Evolutionary conservation across 2,329 filamentous ascomycete species (phyloP).

Genomic region (Plenodomus tracheiphilus): DNA sequence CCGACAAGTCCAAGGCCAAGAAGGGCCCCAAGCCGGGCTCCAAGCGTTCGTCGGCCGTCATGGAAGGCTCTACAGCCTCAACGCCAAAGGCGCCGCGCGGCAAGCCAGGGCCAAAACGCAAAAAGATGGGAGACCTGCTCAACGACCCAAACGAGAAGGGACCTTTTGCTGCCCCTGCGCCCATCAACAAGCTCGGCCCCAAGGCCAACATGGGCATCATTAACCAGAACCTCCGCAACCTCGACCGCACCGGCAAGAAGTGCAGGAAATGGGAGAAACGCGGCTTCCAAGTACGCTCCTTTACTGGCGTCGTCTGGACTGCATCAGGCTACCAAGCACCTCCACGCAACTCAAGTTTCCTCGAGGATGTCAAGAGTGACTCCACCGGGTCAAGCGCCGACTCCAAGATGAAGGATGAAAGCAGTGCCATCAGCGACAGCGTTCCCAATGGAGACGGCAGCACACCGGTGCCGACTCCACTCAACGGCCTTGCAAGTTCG

Average conservation of each 20-base stretch:
- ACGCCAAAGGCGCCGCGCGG: slow-evolving; percentile 68
- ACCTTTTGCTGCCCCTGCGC: slow-evolving; percentile 48
- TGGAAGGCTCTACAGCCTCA: slow-evolving; percentile 53
- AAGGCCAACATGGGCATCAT: slow-evolving; percentile 97
- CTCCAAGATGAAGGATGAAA: slow-evolving; percentile 60
- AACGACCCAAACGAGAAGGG: slow-evolving; percentile 46
- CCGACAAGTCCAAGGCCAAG: slow-evolving; percentile 66
- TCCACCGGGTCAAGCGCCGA: slow-evolving; percentile 58
- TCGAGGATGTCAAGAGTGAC: slow-evolving; percentile 64
- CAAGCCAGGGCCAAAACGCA: slow-evolving; percentile 94
- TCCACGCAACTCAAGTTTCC: slow-evolving; percentile 57
- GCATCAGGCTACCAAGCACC: slow-evolving; percentile 82
- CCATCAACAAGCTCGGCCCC: slow-evolving; percentile 82
- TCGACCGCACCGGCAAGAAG: slow-evolving; percentile 88
- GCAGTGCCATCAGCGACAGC: slow-evolving; percentile 64
- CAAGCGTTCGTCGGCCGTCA: slow-evolving; percentile 59
- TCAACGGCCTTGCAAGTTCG: slow-evolving; percentile 53
- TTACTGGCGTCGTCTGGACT: slow-evolving; percentile 84
- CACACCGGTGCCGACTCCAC: slow-evolving; percentile 49
- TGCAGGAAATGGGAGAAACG: slow-evolving; percentile 91
- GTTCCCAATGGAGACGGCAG: slow-evolving; percentile 58
- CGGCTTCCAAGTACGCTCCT: slow-evolving; percentile 83
- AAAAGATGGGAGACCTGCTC: slow-evolving; percentile 70
- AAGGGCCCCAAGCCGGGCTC: slow-evolving; percentile 64
- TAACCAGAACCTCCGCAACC: slow-evolving; percentile 90